Evolutionary conservation across 2,329 filamentous ascomycete genomes (phyloP).

Genomic region (Diaporthe sp.): DNA sequence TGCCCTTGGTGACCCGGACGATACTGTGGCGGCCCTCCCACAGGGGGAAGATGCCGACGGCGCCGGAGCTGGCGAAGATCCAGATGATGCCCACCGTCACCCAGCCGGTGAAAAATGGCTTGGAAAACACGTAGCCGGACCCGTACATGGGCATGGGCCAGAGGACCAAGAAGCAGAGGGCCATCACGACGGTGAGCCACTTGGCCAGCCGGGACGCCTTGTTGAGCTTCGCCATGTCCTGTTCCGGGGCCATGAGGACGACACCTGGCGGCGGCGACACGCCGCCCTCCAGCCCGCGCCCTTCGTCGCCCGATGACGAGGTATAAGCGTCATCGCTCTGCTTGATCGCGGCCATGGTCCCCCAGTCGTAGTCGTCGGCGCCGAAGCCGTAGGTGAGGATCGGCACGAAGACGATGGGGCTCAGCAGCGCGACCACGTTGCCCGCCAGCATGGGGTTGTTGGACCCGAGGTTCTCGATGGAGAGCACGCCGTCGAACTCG

Average conservation of each 20-base stretch:
- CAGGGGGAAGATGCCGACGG: conserved; percentile 83
- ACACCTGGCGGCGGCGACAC: not conserved
- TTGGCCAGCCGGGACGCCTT: conserved; percentile 46
- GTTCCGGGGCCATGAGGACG: not conserved
- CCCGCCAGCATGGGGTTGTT: conserved; percentile 91
- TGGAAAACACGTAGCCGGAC: conserved; percentile 81
- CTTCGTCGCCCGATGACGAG: not conserved
- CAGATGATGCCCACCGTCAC: conserved; percentile 81
- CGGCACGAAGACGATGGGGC: conserved; percentile 79
- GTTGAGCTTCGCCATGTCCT: conserved; percentile 46
- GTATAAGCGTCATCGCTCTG: not conserved
- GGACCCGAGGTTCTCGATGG: conserved; percentile 70
- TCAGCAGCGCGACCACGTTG: conserved; percentile 84
- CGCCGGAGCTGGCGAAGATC: conserved; percentile 78
- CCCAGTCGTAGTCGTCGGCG: conserved; percentile 86
- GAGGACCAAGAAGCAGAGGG: conserved; percentile 76
- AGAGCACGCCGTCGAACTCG: conserved; percentile 76
- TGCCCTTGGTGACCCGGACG: not conserved
- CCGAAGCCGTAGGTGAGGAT: conserved; percentile 78
- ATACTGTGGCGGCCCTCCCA: conserved; percentile 73
- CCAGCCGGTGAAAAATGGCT: conserved; percentile 87
- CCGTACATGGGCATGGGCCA: conserved; percentile 97
- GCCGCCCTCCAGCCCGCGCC: not conserved
- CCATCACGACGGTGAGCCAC: conserved; percentile 43
- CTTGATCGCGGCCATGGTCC: conserved; percentile 72